Base-by-base conservation (phyloP, 805 yeast species). In the Starmera amethionina region DNA sequence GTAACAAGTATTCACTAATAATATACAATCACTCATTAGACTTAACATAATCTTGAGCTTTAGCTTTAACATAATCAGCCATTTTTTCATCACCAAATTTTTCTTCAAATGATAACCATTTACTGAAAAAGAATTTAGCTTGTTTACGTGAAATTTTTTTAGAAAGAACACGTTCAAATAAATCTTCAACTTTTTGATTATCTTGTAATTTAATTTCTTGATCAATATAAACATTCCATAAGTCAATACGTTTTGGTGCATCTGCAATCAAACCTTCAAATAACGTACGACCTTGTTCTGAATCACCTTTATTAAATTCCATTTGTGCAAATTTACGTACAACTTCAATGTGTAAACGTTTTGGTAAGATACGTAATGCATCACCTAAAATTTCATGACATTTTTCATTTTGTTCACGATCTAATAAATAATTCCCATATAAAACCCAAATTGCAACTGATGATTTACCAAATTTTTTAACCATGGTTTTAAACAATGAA, bases 171-270 rank as follows among this genome's bases (percentile, higher is more conserved):
- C 97, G 76, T 60, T 89, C 96, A 51, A 88, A 89, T 45, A 90
- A 67, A 15, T 75, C 82, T 55, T 81, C 90, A 31, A 79, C 82
- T 59, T 77, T 80, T 49, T 66, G 65, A 61, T 79, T 79, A 39
- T 78, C 82, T 40, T 72, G 75, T 27, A 62, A 56, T 62, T 86
- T 88, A 53, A 86, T 79, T 61, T 90, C 97, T 60, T 86, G 95
- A 60, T 90, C 98, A 48, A 90, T 74, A 62, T 88, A 90, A 33
- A 90, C 95, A 55, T 84, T 89, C 97, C 97, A 90, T 46, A 90
- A 62, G 61, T 90, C 98, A 46, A 86, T 75, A 64, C 95, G 77
- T 70, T 87, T 87, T 40, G 96, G 93, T 37, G 84, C 90, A 56
- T 89, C 93, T 19, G 90, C 75, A 40, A 90, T 62, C 47, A 90